Base-by-base conservation (phyloP, 1,284 basidiomycete genomes). In the Ceratobasidium sp. region DNA sequence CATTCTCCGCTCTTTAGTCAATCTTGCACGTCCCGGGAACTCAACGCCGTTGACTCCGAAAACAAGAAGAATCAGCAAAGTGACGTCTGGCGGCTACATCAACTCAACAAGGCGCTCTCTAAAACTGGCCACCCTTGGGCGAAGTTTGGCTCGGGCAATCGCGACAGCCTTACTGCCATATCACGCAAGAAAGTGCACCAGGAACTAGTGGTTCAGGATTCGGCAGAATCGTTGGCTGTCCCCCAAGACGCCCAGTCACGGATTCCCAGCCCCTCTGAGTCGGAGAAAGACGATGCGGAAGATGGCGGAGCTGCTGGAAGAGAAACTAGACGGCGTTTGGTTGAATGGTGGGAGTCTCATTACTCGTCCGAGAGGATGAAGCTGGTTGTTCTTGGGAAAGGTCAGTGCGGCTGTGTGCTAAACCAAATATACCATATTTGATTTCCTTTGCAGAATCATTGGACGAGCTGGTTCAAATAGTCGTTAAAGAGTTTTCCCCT, bases 61-160 rank as follows among this genome's bases (percentile, higher is more conserved):
- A 93, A 99, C 86, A 96, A 95, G 85, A 99, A 99, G 85, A 99
- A 99, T 80, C 87, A 95, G 64, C 97, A 98, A 82, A 85, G 85
- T n/a, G 97, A 99, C 81, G 84, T 92, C 79, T 98, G 96, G 96
- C 89, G 98, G n/a, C 90, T 96, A 72, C 98, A 94, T 83, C 98
- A 99, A 82, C 84, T 98, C 30, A 96, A 95, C 82, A 99, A 99
- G 83, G 88, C 91, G 76, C 87, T 98, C 49, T 92, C 89, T 74
- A 90, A 88, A 76, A 85, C 86, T 0, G 90, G 90, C 1, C 97
- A 99, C 80, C 87, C 89, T 0, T 99, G 95, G 89, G 89, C 87
- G 77, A 98, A 98, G 80, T 99, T 99, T 79, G 95, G 95, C 1
- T 97, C 93, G 5, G 98, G 98, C 1, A 94, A 95, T 82, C 88